A percentile compares a stretch with the other conserved stretches of the same genome.
Conservation (phyloP, 2,329 filamentous ascomycete genomes). For the Ophioceras dolichostomum region DNA sequence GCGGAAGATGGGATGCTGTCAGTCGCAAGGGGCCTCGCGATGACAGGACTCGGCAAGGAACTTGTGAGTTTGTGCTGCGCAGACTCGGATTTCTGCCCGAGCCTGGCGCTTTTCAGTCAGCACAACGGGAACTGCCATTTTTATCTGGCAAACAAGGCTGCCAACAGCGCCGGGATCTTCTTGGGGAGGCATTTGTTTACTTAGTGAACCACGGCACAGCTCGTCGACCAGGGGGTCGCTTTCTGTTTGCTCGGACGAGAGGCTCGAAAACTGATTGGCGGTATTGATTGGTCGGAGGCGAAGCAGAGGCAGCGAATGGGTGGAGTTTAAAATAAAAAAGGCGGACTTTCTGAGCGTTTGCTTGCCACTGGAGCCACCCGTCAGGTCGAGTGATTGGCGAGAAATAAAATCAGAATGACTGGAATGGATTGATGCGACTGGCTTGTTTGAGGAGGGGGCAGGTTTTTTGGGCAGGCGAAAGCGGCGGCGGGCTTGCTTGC, state of each 20-base stretch:
- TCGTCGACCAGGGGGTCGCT: not conserved
- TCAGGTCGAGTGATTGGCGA: conserved; percentile 3
- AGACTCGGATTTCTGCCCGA: not conserved
- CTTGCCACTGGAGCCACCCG: conserved; percentile 4
- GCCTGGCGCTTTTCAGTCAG: not conserved
- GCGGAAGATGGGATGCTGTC: not conserved
- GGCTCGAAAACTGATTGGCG: conserved; percentile 14
- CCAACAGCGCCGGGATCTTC: no score
- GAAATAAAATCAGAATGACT: not conserved
- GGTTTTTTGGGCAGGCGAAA: not conserved
- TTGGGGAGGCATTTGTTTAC: conserved; percentile 2
- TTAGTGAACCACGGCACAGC: not conserved
- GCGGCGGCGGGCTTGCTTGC: not conserved
- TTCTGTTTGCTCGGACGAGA: conserved; percentile 3
- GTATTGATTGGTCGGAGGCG: conserved; percentile 15
- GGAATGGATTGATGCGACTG: not conserved
- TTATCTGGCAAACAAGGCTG: not conserved
- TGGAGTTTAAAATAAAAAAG: conserved; percentile 17
- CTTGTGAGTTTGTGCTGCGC: not conserved
- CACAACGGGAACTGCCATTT: not conserved
- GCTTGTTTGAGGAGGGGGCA: not conserved
- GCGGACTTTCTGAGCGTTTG: conserved; percentile 4
- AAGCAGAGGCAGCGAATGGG: conserved; percentile 14
- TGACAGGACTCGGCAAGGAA: not conserved
- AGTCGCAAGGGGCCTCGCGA: no score